Percentiles rank a stretch among this genome's conserved stretches.
Conservation (phyloP, 345 rosid genomes). For the Gynandropsis gynandra region DNA sequence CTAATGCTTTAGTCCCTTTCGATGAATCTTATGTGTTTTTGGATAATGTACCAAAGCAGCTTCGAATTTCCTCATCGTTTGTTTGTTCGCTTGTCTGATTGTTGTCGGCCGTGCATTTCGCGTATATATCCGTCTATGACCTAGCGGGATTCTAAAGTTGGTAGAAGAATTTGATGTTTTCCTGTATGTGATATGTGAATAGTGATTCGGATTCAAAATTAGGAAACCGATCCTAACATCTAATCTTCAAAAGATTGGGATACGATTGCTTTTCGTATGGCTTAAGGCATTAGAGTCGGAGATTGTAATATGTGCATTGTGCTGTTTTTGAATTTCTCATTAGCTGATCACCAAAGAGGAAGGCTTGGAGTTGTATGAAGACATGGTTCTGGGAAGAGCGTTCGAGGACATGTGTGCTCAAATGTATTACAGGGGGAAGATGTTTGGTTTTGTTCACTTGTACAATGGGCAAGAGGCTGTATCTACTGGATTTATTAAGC, state of each 20-base stretch:
- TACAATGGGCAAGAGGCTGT: conserved; percentile 88
- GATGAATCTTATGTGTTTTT: too few relatives aligned
- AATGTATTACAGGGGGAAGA: conserved; percentile 82
- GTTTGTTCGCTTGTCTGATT: too few relatives aligned
- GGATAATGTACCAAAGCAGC: too few relatives aligned
- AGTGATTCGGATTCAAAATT: not conserved
- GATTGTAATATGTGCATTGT: not conserved
- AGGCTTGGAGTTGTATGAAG: conserved; percentile 67
- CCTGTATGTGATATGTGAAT: not conserved
- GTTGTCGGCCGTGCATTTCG: not conserved
- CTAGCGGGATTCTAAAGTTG: not conserved
- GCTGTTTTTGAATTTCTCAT: conserved; percentile 5
- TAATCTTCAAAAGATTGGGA: not conserved
- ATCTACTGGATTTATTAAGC: conserved; percentile 70
- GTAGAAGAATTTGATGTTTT: not conserved
- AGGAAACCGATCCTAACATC: not conserved
- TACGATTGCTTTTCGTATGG: not conserved
- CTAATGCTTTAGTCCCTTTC: too few relatives aligned
- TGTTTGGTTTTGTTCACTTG: conserved; percentile 84
- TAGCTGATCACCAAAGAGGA: conserved; percentile 71
- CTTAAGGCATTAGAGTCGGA: not conserved
- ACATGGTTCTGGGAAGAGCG: conserved; percentile 66
- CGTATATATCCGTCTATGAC: conserved; percentile 21
- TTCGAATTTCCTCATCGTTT: too few relatives aligned
- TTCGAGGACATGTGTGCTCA: conserved; percentile 95